Base-by-base conservation (phyloP, 2,329 filamentous ascomycete species). In the Allantophomopsis lycopodina region DNA sequence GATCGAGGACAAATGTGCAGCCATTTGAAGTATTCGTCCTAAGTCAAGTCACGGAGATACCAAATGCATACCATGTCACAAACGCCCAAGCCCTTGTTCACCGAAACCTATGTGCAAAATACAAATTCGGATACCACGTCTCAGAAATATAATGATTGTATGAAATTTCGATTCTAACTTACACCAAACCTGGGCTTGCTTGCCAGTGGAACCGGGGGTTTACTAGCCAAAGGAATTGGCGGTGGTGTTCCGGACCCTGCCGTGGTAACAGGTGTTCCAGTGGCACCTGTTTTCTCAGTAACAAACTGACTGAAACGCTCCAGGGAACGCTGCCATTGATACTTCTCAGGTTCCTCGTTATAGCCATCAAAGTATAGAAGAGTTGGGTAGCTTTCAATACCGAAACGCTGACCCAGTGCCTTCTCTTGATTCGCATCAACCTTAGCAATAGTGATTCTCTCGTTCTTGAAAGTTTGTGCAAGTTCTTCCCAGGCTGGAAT, bases 371-470 rank as follows among this genome's bases (percentile, higher is more conserved):
- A 36, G 70, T 91, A 98, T 20, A 79, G 82, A 38, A 71, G 71
- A 7, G 18, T 20, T 20, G 18, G 18, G 18, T 20, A 20, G 18
- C 18, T 20, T 7, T 4, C 18, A 48, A 96, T 75, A 44, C 77
- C 83, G 56, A 89, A 80, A 40, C 78, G 74, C 54, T 73, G 63
- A 38, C 84, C 76, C 36, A 79, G 76, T 32, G 71, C 71, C 65
- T 93, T 93, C 62, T 80, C 76, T 21, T 80, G 75, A 62, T 95
- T 84, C 54, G 85, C 85, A 57, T 98, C 88, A 44, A 96, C 79
- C 68, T 96, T 95, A 60, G 85, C 91, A 56, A 98, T 79, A 23
- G 93, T 60, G 47, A 98, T 82, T 46, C 71, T 68, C 45, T 77
- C 63, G 52, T 95, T 88, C 56, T 69, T 72, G 44, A 50, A 52